Evolutionary conservation across 179 eudicot genomes (phyloP), one percentile per base, ranked within the genome.

Genomic region (Carnegiea gigantea): DNA sequence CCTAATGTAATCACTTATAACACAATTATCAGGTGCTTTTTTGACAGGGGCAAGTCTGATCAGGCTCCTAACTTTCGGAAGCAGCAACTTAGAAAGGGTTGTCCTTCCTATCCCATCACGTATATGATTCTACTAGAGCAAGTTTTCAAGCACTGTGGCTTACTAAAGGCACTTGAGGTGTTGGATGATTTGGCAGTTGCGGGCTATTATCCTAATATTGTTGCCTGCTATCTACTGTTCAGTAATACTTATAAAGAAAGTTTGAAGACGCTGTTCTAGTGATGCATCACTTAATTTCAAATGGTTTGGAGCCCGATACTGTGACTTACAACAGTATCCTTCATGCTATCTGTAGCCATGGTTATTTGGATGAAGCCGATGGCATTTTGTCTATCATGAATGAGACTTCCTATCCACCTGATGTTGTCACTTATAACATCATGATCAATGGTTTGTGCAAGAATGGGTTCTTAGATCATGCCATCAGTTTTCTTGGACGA

Each of bases 381-480:
- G 90, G 91, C 79, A 86, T 94, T 54, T 82, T 94, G 62, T 71
- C 48, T 36, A 30, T 88, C 81, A 94, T 94, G 98, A 86, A 85
- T 48, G 86, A 89, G 76, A 85, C 88, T 43, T 86, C 93, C 40
- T 86, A 82, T 74, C 84, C 85, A 64, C 93, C 92, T 12, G 88
- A 88, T 43, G 74, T 86, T 57, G 82, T 91, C 13, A 92, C 98
- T 40, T 92, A 91, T 80, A 94, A 94, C 85, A 92, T 89, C 57
- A 81, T 94, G 86, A 92, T 93, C 60, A 92, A 91, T 82, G 95
- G 97, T 73, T 82, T 95, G 59, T 95, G 99, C 86, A 93, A 90
- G 86, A 82, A 84, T 67, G 94, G 98, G 33, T 85, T 89, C 77
- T 67, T 93, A 57, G 91, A 88, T 46, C 92, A 92, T 88, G 99